Evolutionary conservation across 2,329 filamentous ascomycete genomes (phyloP), one percentile per base, ranked within the genome.

Genomic region (Ophiostoma montium): DNA sequence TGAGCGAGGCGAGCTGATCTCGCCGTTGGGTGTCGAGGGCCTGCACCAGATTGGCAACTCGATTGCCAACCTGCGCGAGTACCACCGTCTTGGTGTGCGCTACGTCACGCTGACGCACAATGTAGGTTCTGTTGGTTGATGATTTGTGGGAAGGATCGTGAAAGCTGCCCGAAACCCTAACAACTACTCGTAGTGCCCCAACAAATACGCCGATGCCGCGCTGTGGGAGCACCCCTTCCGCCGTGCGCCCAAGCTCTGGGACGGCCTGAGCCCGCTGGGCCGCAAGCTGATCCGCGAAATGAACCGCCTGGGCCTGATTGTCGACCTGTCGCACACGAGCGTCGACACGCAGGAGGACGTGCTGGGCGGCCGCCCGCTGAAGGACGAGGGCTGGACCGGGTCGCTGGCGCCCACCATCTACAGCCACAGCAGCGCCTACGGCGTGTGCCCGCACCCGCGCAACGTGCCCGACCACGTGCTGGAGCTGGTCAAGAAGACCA

Each of bases 261-360:
- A 74, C 47, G 90, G 90, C 2, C 71, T 96, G 1, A 90, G 83
- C 52, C 68, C 73, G 1, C 72, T 72, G 1, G 90, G 90, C 5
- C 74, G 76, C 47, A 62, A 71, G 12, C 66, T 95, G 0, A 70
- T 96, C 41, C 70, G 71, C 33, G 90, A 96, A 68, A 95, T 96
- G 89, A 96, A 95, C 62, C 77, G 90, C 3, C 70, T 95, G 2
- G 90, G 90, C 23, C 88, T 95, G 81, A 79, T 95, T n/a, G 84
- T 96, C 36, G 90, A 95, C 61, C 71, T 95, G 33, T 75, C 84
- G 7, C 90, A 95, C 63, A 70, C 70, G 5, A 77, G 83, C 57
- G 75, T 77, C 50, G 83, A 90, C 52, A 95, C 89, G 0, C 92
- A 94, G 86, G 68, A 80, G 7, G 85, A 95, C 58, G 85, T 90